Percentiles rank a stretch among this genome's conserved stretches.
Conservation (phyloP, 1,284 basidiomycete genomes). For the Coniophora puteana region DNA sequence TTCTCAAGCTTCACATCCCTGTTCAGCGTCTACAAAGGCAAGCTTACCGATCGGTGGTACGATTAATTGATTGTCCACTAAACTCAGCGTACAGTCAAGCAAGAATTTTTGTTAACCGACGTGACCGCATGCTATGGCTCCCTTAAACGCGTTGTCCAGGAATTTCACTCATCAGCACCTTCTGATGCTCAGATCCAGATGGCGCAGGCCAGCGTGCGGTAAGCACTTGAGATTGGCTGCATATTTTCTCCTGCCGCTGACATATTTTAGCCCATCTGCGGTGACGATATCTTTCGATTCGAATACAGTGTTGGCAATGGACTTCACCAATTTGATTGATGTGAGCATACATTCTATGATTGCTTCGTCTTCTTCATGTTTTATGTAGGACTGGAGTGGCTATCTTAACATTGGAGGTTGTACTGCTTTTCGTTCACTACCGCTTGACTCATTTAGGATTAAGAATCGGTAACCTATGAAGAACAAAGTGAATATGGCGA, state of each 20-base stretch:
- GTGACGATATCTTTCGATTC: conserved; percentile 60
- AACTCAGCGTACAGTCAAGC: conserved; percentile 55
- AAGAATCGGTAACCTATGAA: conserved; percentile 16
- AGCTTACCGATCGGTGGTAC: background rate
- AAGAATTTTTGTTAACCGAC: conserved; percentile 77
- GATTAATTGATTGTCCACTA: conserved; percentile 1
- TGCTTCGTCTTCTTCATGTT: no score
- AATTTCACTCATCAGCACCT: conserved; percentile 43
- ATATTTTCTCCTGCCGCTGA: conserved; percentile 1
- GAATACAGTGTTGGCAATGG: conserved; percentile 45
- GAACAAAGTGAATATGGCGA: conserved; percentile 47
- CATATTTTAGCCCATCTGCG: conserved; percentile 44
- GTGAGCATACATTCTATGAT: conserved; percentile 44
- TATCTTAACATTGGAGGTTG: conserved; percentile 41
- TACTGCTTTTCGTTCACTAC: background rate
- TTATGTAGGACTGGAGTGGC: conserved; percentile 71
- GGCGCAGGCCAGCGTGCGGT: conserved; percentile 64
- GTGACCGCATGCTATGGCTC: conserved; percentile 72
- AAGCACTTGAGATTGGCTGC: conserved; percentile 12
- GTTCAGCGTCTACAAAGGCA: conserved; percentile 70
- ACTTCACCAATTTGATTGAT: conserved; percentile 64
- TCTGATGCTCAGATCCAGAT: conserved; percentile 57
- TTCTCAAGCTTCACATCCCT: conserved; percentile 23
- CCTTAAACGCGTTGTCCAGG: conserved; percentile 70
- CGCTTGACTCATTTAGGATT: background rate